Base-by-base conservation (phyloP, 2,329 filamentous ascomycete genomes). In the Aspergillus pseudotamarii region DNA sequence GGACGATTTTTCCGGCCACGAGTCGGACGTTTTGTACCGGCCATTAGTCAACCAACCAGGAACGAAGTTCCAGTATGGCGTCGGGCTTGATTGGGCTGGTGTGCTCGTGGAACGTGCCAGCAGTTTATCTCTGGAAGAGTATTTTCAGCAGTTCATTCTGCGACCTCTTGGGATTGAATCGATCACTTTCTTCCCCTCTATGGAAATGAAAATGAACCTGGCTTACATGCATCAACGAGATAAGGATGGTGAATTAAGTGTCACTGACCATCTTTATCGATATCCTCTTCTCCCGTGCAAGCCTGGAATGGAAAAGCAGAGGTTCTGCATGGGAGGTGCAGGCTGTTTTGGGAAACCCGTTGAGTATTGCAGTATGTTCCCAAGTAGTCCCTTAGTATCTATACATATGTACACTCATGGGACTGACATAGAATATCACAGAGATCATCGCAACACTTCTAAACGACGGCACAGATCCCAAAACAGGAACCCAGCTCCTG, bases 21-120 rank as follows among this genome's bases (percentile, higher is more conserved):
- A 82, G 19, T 78, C 80, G 36, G 87, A 86, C 28, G 50, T 60
- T 1, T 77, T 89, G 50, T 69, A 82, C 41, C 71, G 76, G 61
- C 85, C 88, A 0, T 73, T 91, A 19, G 72, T 90, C 1, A 87
- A 88, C 66, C 87, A 91, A 66, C 89, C 89, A 0, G 88, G 88
- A 0, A 81, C 84, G 28, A 79, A 78, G 3, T 91, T 86, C 85
- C 81, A 86, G 61, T 90, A 91, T 26, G 84, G 85, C 0, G 83
- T 86, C 2, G 38, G 58, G 1, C 77, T 86, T 10, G 85, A 87
- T 68, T 88, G 85, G 84, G 85, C 82, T 0, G 85, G 85, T 3
- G 70, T 85, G 1, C 73, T 80, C 0, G 67, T 87, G 1, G 80
- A 86, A 66, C 77, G 84, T 10, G 77, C 73, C 1, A 81, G 80